These are phyloP conservation scores for Xerocomus cyaneibrunnescens DNA, from an alignment of 1,284 basidiomycete species.

Conservation along the genomic window DNA sequence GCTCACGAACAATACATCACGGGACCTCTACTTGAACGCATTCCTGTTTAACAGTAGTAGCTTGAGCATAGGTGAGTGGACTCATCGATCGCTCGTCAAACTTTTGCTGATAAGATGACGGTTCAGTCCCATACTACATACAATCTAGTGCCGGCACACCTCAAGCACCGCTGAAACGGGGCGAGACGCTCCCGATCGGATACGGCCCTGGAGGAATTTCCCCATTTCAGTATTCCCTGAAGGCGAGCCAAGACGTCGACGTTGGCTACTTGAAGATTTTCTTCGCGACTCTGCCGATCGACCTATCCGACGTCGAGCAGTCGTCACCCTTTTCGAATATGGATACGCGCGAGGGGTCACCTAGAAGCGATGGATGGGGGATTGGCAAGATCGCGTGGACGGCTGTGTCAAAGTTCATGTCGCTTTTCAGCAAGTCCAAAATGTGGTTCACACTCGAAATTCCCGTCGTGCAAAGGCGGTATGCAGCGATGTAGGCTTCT, in stretches of 20 bases:
- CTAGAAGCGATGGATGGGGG: not conserved
- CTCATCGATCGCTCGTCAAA: not conserved
- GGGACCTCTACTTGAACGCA: conserved; percentile 21
- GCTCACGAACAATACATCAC: conserved; percentile 14
- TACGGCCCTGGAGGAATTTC: conserved; percentile 9
- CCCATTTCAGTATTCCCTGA: conserved; percentile 9
- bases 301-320: conserved; percentile 16
- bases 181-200: conserved; percentile 9
- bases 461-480: not conserved
- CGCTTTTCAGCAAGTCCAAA: too few relatives aligned
- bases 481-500: too few relatives aligned
- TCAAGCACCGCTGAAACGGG: conserved; percentile 1
- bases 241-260: conserved; percentile 10
- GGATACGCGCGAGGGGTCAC: not conserved
- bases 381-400: too few relatives aligned
- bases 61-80: conserved; percentile 14
- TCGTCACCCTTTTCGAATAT: conserved; percentile 10
- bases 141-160: conserved; percentile 6
- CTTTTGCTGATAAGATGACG: not conserved
- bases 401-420: too few relatives aligned
- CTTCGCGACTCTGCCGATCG: conserved; percentile 16
- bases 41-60: conserved; percentile 28
- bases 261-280: conserved; percentile 24
- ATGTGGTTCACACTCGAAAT: not conserved
- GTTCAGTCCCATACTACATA: conserved; percentile 13